Conservation (phyloP, 768 basidiomycete genomes). For the Xerocomellus chrysenteron region DNA sequence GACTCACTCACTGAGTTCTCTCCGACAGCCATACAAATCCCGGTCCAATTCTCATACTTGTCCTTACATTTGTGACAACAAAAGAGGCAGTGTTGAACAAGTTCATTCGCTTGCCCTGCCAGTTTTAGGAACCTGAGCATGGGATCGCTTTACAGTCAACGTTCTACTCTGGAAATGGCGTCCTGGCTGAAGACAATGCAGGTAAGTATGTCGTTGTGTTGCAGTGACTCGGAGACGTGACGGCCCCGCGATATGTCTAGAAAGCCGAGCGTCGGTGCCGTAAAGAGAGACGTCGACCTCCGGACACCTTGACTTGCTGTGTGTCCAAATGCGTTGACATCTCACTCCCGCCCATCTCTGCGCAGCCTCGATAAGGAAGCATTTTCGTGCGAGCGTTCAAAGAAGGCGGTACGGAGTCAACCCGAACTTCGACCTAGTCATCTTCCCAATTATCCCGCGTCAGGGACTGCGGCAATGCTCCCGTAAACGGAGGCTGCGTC, state of each 20-base stretch:
- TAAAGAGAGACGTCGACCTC: background rate
- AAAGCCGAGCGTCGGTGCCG: slow-evolving; percentile 6
- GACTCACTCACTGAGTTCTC: background rate
- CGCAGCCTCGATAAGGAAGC: slow-evolving; percentile 14
- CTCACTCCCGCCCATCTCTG: background rate
- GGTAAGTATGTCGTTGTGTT: background rate
- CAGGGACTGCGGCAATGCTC: slow-evolving; percentile 29
- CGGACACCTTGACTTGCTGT: slow-evolving; percentile 20
- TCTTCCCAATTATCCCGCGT: background rate
- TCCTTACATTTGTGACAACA: background rate
- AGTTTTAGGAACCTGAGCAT: background rate
- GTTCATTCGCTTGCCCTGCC: background rate
- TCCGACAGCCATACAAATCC: background rate
- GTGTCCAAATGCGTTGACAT: background rate
- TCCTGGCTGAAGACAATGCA: background rate
- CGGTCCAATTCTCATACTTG: slow-evolving; percentile 9
- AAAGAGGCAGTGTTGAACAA: slow-evolving; percentile 4
- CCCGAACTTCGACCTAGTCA: slow-evolving; percentile 12
- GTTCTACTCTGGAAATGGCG: background rate
- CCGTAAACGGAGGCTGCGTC: slow-evolving; percentile 27
- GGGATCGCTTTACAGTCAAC: background rate
- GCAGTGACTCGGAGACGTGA: background rate
- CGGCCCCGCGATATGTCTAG: slow-evolving; percentile 7
- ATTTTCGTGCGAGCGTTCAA: slow-evolving; percentile 12
- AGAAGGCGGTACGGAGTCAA: slow-evolving; percentile 20